phyloP scores from a whole-genome alignment of 305 asterid genomes.

The Solanum aculeatissimum region DNA sequence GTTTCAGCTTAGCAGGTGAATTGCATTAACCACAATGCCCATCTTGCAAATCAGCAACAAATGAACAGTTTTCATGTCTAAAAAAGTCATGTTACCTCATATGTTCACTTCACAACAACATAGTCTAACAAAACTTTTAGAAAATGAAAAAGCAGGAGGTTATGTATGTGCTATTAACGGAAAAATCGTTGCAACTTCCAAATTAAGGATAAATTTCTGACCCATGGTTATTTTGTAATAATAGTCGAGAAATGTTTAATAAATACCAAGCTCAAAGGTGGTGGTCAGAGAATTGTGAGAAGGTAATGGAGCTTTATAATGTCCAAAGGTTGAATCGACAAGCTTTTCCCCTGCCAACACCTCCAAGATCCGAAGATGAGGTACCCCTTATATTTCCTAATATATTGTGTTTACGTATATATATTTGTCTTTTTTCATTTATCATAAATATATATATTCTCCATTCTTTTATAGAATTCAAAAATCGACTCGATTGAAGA shows the following conservation, averaged over 20 bases:
- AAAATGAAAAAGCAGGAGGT: background rate
- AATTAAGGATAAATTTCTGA: background rate
- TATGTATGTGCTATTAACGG: background rate
- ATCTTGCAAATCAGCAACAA: background rate
- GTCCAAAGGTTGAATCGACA: constrained; percentile 82
- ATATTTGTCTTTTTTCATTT: background rate
- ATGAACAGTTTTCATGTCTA: background rate
- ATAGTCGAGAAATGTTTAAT: constrained; percentile 82
- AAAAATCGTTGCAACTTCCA: background rate
- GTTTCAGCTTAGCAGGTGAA: background rate
- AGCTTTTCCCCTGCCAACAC: constrained; percentile 72
- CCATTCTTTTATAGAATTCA: constrained; percentile 20
- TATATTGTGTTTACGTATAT: background rate
- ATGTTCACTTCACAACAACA: background rate
- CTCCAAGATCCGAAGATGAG: constrained; percentile 76
- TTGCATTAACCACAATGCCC: background rate
- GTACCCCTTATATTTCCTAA: constrained; percentile 1
- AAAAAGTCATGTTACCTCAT: background rate
- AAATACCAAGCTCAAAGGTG: constrained; percentile 95
- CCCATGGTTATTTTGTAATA: background rate
- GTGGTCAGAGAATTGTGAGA: constrained; percentile 92
- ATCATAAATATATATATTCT: background rate
- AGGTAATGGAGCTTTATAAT: constrained; percentile 76
- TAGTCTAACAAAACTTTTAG: background rate
- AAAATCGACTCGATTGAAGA: constrained; percentile 51